Evolutionary conservation across 768 basidiomycete genomes (phyloP), one percentile per base, ranked within the genome.

Genomic region (Auricularia sp.): DNA sequence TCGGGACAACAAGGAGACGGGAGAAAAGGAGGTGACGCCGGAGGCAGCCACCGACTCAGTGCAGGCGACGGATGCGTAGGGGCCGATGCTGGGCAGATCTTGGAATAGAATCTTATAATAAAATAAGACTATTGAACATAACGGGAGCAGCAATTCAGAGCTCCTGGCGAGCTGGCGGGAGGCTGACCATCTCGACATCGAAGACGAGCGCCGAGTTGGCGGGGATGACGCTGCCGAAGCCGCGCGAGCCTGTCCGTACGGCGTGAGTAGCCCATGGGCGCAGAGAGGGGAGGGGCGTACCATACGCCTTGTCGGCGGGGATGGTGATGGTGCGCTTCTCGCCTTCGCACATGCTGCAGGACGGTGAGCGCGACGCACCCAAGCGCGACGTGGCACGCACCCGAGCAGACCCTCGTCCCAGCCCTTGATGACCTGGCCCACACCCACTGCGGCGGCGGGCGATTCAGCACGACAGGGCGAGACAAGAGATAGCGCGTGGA

Each of bases 261-360:
- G 64, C 23, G 35, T 36, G 11, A 2, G 47, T 47, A 8, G 66
- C 56, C 61, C 47, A 54, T 23, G 1, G 36, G 14, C 63, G 21
- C 29, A 54, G 23, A 36, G 14, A 29, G 29, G 29, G 8, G 23
- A 10, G 21, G 2, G 36, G 56, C 33, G 11, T 64, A 93, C 94
- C 93, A 69, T 97, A 97, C 23, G 86, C 94, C 78, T 87, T 77
- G 61, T 77, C 66, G 5, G 91, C 72, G 14, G 94, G 94, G 66
- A 98, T 96, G 29, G 88, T 94, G 66, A 98, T 81, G 3, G 80
- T 91, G 54, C 94, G 87, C 79, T 91, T 93, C 78, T 97, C 94
- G 66, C 83, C 79, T 44, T 92, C 72, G 72, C 94, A 96, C 87
- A 96, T 93, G 63, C 88, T 70, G 47, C n/a, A 36, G 33, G n/a